Percentiles rank a stretch among this genome's conserved stretches.
Evolutionary conservation across 805 yeast genomes (phyloP).

Genomic region (Phaffomyces antillensis): DNA sequence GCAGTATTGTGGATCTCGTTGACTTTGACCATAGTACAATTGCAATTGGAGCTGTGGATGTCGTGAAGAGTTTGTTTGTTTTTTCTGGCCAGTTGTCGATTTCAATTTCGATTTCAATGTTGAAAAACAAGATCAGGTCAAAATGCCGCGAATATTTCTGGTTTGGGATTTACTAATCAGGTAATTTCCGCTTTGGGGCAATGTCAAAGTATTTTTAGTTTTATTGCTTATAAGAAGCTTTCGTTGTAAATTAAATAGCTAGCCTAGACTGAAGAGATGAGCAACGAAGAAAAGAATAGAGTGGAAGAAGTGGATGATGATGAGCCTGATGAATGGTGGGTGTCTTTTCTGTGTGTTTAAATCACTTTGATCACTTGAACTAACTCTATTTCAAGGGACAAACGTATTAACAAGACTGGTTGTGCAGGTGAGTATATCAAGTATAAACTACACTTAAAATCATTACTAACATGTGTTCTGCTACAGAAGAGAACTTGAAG

Average conservation of each 20-base stretch:
- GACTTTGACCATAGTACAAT: conserved; percentile 56
- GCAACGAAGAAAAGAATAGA: background rate
- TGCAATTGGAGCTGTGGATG: background rate
- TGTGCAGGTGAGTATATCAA: conserved; percentile 42
- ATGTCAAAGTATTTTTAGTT: background rate
- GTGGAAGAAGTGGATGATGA: conserved; percentile 35
- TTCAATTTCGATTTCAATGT: background rate
- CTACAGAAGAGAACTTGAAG: conserved; percentile 53
- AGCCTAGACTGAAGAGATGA: background rate
- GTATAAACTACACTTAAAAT: too few species aligned
- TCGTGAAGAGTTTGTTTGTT: background rate
- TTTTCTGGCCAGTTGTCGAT: conserved; percentile 2
- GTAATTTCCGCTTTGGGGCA: background rate
- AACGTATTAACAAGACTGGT: conserved; percentile 67
- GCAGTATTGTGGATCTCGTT: conserved; percentile 81
- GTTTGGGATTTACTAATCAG: background rate
- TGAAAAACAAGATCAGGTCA: background rate
- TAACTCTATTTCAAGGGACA: conserved; percentile 40
- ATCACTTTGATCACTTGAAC: background rate
- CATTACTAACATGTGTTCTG: background rate
- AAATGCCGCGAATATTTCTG: conserved; percentile 1
- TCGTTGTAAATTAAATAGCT: background rate
- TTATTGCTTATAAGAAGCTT: too few species aligned
- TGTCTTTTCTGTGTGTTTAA: background rate
- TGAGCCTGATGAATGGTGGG: conserved; percentile 63